Evolutionary conservation across 2,329 filamentous ascomycete genomes (phyloP), one percentile per base, ranked within the genome.

Genomic region (Cladophialophora bantiana): DNA sequence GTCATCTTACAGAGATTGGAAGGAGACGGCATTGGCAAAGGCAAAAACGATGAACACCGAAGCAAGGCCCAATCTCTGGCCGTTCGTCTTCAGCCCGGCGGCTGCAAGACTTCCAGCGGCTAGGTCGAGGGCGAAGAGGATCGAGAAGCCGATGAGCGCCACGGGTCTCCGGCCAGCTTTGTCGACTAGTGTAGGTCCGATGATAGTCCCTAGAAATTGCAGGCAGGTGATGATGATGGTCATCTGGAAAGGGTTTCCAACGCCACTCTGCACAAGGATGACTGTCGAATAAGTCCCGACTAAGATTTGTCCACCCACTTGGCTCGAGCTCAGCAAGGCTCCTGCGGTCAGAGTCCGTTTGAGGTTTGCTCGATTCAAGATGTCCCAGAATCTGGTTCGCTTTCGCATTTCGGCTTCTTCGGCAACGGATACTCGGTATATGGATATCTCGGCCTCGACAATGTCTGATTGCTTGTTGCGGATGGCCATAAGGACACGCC

Each of bases 401-500:
- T 69, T 53, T 15, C 65, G 71, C 4, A 75, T 65, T 15, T 73
- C 69, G 26, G 71, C 72, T 36, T 74, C 70, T 18, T 71, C 74
- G 10, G 71, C 72, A 58, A 78, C 73, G 56, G 73, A 4, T 73
- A 69, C 48, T 9, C 38, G 42, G 10, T 52, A 34, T 7, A 55
- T 18, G 13, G 52, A 32, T 13, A 68, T 40, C 42, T 68, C 66
- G 13, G 52, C 57, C 15, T 62, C 66, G 13, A 68, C 66, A 20
- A 65, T 13, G 4, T 59, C 57, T 5, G 20, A 12, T 10, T 58
- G 58, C 13, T 62, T 32, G 13, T 65, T 65, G 75, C 86, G 82
- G 7, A 88, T 76, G 67, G 80, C 83, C 4, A 77, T 76, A 0
- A 88, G 76, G n/a, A 78, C 80, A 7, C 77, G 65, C 5, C 86